A percentile compares a stretch with the other conserved stretches of the same genome.
These are phyloP conservation scores for Claviceps capensis DNA, from an alignment of 2,329 filamentous ascomycete species.

Conservation along the genomic window DNA sequence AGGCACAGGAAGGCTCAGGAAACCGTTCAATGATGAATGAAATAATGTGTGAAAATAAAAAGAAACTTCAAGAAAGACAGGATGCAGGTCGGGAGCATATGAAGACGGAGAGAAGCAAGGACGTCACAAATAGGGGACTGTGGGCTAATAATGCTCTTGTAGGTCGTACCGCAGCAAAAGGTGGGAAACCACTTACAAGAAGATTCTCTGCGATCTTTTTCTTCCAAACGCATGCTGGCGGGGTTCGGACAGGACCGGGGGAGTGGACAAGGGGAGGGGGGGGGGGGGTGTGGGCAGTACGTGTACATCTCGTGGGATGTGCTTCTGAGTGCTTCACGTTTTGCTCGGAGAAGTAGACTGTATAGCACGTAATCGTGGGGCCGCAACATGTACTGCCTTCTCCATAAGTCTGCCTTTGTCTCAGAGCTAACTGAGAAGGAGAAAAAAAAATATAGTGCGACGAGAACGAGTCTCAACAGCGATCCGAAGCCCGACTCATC, in stretches of 20 bases:
- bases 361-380: neutral
- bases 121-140: neutral
- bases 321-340: neutral
- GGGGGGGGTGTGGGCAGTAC: neutral
- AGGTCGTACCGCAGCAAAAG: neutral
- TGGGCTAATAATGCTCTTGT: neutral
- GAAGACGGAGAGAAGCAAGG: neutral
- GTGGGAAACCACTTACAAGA: slow-evolving; percentile 3
- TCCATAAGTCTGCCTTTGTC: neutral
- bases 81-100: neutral
- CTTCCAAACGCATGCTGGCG: slow-evolving; percentile 3
- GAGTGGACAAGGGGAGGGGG: slow-evolving; percentile 1
- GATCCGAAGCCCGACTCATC: too few species aligned
- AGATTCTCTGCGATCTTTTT: slow-evolving; percentile 8
- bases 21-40: neutral
- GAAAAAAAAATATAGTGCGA: neutral
- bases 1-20: neutral
- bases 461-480: neutral
- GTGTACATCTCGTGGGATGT: neutral
- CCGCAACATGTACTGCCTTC: neutral
- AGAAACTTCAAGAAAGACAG: neutral
- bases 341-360: neutral
- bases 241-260: neutral
- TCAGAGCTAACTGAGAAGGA: neutral
- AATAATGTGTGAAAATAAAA: neutral